phyloP scores from a whole-genome alignment of 2,329 filamentous ascomycete species.

The Alternaria sp. region DNA sequence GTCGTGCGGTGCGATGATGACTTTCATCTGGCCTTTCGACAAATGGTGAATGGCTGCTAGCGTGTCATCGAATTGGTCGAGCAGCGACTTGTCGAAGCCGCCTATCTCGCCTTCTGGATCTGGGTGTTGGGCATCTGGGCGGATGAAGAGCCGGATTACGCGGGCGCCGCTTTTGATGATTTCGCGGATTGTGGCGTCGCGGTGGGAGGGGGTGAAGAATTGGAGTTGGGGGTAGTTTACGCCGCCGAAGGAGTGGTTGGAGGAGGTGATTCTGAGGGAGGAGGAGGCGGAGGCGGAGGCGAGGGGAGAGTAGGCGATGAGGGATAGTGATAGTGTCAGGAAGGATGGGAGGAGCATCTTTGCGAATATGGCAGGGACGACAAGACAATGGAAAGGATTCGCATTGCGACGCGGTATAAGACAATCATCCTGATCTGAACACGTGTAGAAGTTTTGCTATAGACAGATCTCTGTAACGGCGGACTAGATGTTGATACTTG shows the following conservation, averaged over 20 bases:
- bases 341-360: slow-evolving; percentile 33
- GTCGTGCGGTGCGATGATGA: slow-evolving; percentile 46
- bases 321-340: slow-evolving; percentile 23
- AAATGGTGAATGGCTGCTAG: slow-evolving; percentile 44
- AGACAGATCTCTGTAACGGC: slow-evolving; percentile 32
- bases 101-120: slow-evolving; percentile 42
- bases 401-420: slow-evolving; percentile 29
- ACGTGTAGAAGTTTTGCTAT: slow-evolving; percentile 41
- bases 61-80: slow-evolving; percentile 45
- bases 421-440: slow-evolving; percentile 28
- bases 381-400: slow-evolving; percentile 10
- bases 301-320: slow-evolving; percentile 18
- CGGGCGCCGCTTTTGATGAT: slow-evolving; percentile 39
- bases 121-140: slow-evolving; percentile 33
- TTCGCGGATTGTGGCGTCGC: slow-evolving; percentile 38
- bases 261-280: slow-evolving; percentile 35
- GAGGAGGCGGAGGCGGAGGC: slow-evolving; percentile 23
- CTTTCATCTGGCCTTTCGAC: slow-evolving; percentile 44
- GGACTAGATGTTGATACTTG: slow-evolving; percentile 26
- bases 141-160: slow-evolving; percentile 44
- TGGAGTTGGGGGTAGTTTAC: slow-evolving; percentile 44
- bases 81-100: slow-evolving; percentile 38
- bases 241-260: slow-evolving; percentile 43
- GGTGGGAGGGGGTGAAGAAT: slow-evolving; percentile 33
- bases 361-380: slow-evolving; percentile 7